Conservation (phyloP, 768 basidiomycete genomes). For the Pleurotus platypus region DNA sequence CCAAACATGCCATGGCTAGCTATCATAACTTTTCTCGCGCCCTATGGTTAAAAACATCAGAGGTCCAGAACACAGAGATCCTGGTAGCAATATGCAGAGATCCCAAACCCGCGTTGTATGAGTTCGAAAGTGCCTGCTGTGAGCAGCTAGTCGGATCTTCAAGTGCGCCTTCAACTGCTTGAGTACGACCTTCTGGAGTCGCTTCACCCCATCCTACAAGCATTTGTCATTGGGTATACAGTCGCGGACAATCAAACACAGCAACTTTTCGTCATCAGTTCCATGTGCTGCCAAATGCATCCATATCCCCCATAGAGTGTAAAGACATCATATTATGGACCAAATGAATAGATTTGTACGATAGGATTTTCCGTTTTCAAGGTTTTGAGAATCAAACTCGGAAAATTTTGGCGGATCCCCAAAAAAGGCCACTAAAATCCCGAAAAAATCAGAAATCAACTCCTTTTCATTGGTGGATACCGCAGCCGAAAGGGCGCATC, state of each 20-base stretch:
- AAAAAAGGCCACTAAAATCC: constrained; percentile 9
- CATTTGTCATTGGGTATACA: constrained; percentile 9
- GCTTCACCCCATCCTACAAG: too few relatives aligned
- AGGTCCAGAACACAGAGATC: too few relatives aligned
- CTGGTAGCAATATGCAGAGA: too few relatives aligned
- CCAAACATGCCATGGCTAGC: too few relatives aligned
- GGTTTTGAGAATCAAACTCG: background rate
- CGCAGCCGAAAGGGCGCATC: background rate
- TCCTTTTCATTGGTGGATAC: constrained; percentile 1
- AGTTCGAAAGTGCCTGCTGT: too few relatives aligned
- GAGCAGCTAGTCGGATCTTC: too few relatives aligned
- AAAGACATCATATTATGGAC: background rate
- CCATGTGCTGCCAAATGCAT: too few relatives aligned
- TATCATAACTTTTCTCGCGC: too few relatives aligned
- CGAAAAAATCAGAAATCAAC: constrained; percentile 7
- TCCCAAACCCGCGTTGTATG: too few relatives aligned
- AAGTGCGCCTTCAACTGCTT: too few relatives aligned
- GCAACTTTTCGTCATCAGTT: constrained; percentile 9
- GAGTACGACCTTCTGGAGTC: too few relatives aligned
- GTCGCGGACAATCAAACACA: constrained; percentile 23
- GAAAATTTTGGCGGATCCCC: constrained; percentile 2
- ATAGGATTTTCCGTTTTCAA: background rate
- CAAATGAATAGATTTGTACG: background rate
- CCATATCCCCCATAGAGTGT: background rate
- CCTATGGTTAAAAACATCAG: too few relatives aligned